Evolutionary conservation across 2,329 filamentous ascomycete genomes (phyloP).

Genomic region (Aspergillus fumigatiaffinis): DNA sequence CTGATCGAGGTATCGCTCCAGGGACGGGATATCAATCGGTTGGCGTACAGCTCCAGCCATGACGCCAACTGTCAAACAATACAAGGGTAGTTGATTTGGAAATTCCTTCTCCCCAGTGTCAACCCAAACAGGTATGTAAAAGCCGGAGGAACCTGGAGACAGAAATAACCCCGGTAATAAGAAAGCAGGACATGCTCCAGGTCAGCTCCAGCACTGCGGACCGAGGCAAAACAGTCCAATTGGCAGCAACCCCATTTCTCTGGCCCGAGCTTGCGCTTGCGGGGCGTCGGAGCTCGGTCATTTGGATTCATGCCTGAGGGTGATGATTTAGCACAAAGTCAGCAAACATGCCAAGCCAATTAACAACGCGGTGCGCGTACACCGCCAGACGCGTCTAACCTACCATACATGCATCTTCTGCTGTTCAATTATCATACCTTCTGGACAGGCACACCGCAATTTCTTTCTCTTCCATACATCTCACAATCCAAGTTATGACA

Average conservation of each 20-base stretch:
- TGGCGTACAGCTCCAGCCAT: slow-evolving; percentile 90
- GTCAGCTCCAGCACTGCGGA: slow-evolving; percentile 2
- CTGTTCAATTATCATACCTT: not conserved
- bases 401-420: not conserved
- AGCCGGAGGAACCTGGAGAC: not conserved
- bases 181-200: not conserved
- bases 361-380: slow-evolving; percentile 18
- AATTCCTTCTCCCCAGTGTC: not conserved
- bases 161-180: slow-evolving; percentile 6
- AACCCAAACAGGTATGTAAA: not conserved
- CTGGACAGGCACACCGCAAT: not conserved
- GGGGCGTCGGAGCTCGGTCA: not conserved
- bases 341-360: slow-evolving; percentile 8
- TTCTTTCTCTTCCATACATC: slow-evolving; percentile 1
- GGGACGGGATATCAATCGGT: slow-evolving; percentile 74
- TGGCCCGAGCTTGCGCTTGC: not conserved
- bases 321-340: slow-evolving; percentile 2
- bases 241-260: not conserved
- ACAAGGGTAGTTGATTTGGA: too few relatives aligned
- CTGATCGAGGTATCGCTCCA: slow-evolving; percentile 72
- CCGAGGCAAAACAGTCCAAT: slow-evolving; percentile 3
- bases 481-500: slow-evolving; percentile 34
- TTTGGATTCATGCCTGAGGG: not conserved
- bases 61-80: slow-evolving; percentile 8
- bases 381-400: slow-evolving; percentile 20